Conservation (phyloP, 129 eudicot species). For the Solidago caesia region DNA sequence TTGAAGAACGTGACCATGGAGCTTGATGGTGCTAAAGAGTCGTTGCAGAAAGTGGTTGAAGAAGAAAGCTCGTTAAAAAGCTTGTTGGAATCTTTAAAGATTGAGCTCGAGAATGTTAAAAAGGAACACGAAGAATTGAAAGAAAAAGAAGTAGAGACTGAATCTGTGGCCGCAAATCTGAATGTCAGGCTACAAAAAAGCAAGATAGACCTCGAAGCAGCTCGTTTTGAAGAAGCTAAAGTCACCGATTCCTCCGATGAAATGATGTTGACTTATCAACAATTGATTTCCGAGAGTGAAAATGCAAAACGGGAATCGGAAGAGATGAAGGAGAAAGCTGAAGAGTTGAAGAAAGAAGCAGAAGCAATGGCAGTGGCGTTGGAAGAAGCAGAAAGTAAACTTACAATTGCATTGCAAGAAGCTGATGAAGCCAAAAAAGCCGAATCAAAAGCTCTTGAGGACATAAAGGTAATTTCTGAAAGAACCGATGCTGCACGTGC, state of each 20-base stretch:
- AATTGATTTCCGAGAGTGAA: constrained; percentile 60
- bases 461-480: constrained; percentile 55
- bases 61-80: constrained; percentile 65
- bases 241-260: constrained; percentile 63
- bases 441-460: constrained; percentile 61
- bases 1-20: constrained; percentile 56
- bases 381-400: constrained; percentile 61
- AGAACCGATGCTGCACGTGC: constrained; percentile 66
- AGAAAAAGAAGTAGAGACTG: constrained; percentile 71
- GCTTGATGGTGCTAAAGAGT: constrained; percentile 79
- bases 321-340: constrained; percentile 62
- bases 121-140: constrained; percentile 68
- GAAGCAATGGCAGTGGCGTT: constrained; percentile 43
- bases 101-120: constrained; percentile 57
- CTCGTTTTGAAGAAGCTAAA: constrained; percentile 63
- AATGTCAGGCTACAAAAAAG: constrained; percentile 72
- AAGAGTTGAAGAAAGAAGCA: constrained; percentile 65
- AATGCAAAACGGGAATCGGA: constrained; percentile 64
- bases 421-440: constrained; percentile 82
- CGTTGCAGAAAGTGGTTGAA: constrained; percentile 64
- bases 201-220: constrained; percentile 70
- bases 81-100: constrained; percentile 63
- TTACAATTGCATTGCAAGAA: constrained; percentile 49
- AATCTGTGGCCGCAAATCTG: constrained; percentile 62
- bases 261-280: constrained; percentile 59